These are phyloP conservation scores for Pleurotus djamor DNA, from an alignment of 768 basidiomycete genomes.

Conservation along the genomic window DNA sequence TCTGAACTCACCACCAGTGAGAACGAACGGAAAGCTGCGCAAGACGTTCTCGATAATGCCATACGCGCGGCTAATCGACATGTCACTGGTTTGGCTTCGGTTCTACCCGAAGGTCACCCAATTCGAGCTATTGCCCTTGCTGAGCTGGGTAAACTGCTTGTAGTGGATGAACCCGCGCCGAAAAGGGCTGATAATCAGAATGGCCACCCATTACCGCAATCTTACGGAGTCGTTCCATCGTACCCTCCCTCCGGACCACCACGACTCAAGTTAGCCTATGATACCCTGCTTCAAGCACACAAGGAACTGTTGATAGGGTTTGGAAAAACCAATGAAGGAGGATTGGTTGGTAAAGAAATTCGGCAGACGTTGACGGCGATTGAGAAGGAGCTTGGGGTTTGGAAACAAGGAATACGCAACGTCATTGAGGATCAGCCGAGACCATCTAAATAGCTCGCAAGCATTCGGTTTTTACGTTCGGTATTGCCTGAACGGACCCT, in stretches of 20 bases:
- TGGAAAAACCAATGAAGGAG: constrained; percentile 69
- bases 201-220: neutral
- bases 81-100: constrained; percentile 45
- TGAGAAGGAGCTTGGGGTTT: constrained; percentile 73
- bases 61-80: constrained; percentile 57
- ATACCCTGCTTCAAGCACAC: constrained; percentile 61
- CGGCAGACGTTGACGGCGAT: constrained; percentile 56
- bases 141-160: constrained; percentile 80
- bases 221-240: constrained; percentile 10
- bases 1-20: constrained; percentile 10
- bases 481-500: too few relatives aligned
- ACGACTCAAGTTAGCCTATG: constrained; percentile 62
- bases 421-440: constrained; percentile 41
- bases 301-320: constrained; percentile 71
- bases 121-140: constrained; percentile 71
- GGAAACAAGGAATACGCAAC: constrained; percentile 62
- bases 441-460: neutral
- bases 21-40: constrained; percentile 22
- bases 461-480: neutral
- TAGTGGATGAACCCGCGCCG: constrained; percentile 66
- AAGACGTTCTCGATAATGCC: constrained; percentile 58
- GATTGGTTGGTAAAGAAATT: constrained; percentile 64
- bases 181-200: constrained; percentile 11
- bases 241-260: constrained; percentile 71
- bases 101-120: constrained; percentile 71